Base-by-base conservation (phyloP, 2,329 filamentous ascomycete species). In the Drechslerella coelobrocha region DNA sequence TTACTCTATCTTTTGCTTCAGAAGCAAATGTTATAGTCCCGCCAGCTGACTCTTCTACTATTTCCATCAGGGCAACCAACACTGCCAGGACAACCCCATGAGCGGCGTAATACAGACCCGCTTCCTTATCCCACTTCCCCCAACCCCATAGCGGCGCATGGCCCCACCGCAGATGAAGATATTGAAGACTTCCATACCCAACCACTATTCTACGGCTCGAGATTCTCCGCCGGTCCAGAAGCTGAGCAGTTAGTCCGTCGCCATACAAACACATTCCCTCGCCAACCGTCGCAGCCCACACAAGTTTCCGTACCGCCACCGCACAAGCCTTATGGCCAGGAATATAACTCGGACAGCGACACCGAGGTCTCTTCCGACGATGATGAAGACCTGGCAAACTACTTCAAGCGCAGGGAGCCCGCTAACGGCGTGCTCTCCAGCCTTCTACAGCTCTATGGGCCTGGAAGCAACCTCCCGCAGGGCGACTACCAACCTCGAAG, bases 391-490 rank as follows among this genome's bases (percentile, higher is more conserved):
- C 26, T 71, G 10, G 59, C 47, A 3, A 31, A 14, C 24, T 71
- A 63, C 37, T 71, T 71, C 26, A 71, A 71, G 31, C 53, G 66
- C 10, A 17, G 66, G 31, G 66, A 71, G 31, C 66, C 66, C 1
- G 48, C 66, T 9, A 63, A 63, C 53, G 66, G 66, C 5, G 66
- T 71, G 6, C 43, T 71, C 21, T 71, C 66, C n/a, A 71, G 66
- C 29, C 43, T 71, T 14, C n/a, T 71, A 51, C 66, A 71, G 24
- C 27, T 71, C 12, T 71, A 71, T 24, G 66, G 66, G 17, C 66
- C 66, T 3, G 66, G 66, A 9, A 51, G 19, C 26, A 59, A 47
- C 9, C 41, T 47, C 0, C 56, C 61, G 21, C 37, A 37, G 24
- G 59, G 50, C 48, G 47, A 7, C 8, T 23, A 21, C n/a, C 17